Conservation (phyloP, 75 land plant species). For the Cunninghamia lanceolata region DNA sequence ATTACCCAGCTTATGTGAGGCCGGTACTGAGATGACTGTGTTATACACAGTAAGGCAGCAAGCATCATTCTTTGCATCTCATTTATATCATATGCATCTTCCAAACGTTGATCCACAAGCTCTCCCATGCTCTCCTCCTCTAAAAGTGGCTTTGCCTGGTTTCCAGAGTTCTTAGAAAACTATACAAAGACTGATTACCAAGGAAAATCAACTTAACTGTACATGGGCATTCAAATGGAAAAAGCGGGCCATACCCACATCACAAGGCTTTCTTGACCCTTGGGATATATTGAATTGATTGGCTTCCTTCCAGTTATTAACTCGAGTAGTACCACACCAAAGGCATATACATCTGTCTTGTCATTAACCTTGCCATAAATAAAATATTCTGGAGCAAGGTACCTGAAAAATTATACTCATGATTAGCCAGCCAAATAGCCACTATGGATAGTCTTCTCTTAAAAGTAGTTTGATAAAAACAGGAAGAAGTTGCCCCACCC, state of each 20-base stretch:
- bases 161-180: constrained; percentile 1
- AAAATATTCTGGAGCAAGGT: constrained; percentile 96
- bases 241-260: constrained; percentile 71
- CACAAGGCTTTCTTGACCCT: constrained; percentile 83
- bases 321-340: constrained; percentile 96
- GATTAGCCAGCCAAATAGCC: not conserved
- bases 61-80: constrained; percentile 73
- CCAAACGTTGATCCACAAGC: constrained; percentile 61
- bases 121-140: constrained; percentile 30
- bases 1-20: constrained; percentile 70
- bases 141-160: constrained; percentile 77
- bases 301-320: constrained; percentile 84
- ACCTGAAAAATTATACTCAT: constrained; percentile 39
- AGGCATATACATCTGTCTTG: constrained; percentile 90
- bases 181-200: not conserved
- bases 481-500: constrained; percentile 42
- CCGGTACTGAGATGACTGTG: constrained; percentile 58
- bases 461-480: not conserved
- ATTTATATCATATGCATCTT: constrained; percentile 29
- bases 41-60: constrained; percentile 79
- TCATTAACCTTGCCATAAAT: constrained; percentile 85
- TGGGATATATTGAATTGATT: constrained; percentile 55
- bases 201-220: constrained; percentile 10
- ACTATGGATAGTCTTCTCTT: not conserved
- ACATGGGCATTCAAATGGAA: not conserved